A percentile compares a stretch with the other conserved stretches of the same genome.
Evolutionary conservation across 1,284 basidiomycete species (phyloP).

Genomic region (Cryptococcus floricola): DNA sequence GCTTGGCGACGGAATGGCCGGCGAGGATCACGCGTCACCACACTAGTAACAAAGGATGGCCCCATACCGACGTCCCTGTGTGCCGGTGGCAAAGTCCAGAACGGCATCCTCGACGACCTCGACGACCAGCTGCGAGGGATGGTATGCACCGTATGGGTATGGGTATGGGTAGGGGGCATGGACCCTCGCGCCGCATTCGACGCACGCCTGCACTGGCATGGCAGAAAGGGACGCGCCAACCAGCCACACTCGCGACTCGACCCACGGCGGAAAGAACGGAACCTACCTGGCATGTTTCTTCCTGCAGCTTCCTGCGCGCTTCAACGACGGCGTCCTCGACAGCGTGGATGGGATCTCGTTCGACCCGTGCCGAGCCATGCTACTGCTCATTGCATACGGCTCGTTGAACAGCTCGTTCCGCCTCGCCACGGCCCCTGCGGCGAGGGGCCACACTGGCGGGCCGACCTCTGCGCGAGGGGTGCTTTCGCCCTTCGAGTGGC

Average conservation of each 20-base stretch:
- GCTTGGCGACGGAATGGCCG: background rate
- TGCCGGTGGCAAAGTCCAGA: background rate
- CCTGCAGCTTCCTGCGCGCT: slow-evolving; percentile 27
- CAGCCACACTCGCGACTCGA: background rate
- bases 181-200: background rate
- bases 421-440: background rate
- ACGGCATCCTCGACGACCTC: background rate
- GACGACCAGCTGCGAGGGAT: no score
- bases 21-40: background rate
- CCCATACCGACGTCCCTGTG: background rate
- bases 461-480: slow-evolving; percentile 32
- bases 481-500: slow-evolving; percentile 22
- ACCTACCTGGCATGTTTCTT: slow-evolving; percentile 41
- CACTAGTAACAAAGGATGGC: no score
- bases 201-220: background rate
- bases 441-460: slow-evolving; percentile 23
- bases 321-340: slow-evolving; percentile 11
- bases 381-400: slow-evolving; percentile 1
- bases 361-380: background rate
- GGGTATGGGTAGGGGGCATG: no score
- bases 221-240: background rate
- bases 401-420: slow-evolving; percentile 2
- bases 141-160: no score
- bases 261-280: background rate
- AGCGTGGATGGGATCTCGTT: background rate